Base-by-base conservation (phyloP, 495 filamentous ascomycete species). In the Aspergillus asperescens region DNA sequence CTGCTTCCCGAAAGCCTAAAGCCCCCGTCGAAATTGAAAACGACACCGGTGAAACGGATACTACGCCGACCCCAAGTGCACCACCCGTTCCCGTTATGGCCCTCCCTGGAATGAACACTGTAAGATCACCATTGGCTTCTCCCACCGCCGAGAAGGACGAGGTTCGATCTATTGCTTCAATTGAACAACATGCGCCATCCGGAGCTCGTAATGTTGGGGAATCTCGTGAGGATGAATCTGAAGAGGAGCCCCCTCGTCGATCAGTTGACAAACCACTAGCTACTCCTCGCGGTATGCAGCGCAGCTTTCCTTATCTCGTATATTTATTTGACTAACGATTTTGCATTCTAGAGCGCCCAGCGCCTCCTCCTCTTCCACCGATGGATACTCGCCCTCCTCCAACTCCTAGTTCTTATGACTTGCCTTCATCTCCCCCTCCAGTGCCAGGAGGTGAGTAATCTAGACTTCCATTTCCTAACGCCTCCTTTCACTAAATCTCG, bases 71-170 rank as follows among this genome's bases (percentile, higher is more conserved):
- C 29, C 63, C 75, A 40, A 60, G 65, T 35, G 84, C 81, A 34
- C 82, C 85, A 52, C 87, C 87, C n/a, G 77, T 93, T 20, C 85
- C 87, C 15, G 81, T 89, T 70, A 84, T 91, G 73, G 80, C 84
- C 18, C 68, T 91, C 55, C 86, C 86, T 20, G 87, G 88, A 15
- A 81, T 94, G 80, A 79, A 78, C 34, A 57, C 73, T 16, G 62
- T 65, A 41, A 71, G 67, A 51, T 70, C 70, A 27, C 51, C 70
- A 4, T 20, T 49, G 23, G 57, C 67, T 41, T 64, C 75, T 34
- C 57, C 56, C 13, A 58, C 49, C 37, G 70, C 72, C 25, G 67
- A 67, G 59, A 70, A 72, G 9, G 70, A 70, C 32, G 66, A 68
- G 18, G 62, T 62, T 4, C 56, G 61, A 48, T 43, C 60, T 9